These are phyloP conservation scores for Oidiodendron maius DNA, from an alignment of 495 filamentous ascomycete genomes.

Conservation along the genomic window DNA sequence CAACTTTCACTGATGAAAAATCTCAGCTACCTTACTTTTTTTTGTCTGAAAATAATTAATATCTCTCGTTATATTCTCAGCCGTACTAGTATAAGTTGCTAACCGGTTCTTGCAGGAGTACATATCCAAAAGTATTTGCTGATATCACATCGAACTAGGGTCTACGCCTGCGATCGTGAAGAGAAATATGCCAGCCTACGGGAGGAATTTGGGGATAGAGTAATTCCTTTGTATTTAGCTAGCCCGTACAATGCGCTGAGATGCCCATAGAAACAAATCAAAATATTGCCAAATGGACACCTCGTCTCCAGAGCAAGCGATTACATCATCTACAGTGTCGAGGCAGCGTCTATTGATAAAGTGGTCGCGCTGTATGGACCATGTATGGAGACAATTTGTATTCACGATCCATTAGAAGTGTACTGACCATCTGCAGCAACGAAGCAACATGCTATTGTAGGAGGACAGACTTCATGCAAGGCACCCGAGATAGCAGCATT, in stretches of 20 bases:
- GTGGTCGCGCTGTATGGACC: constrained; percentile 84
- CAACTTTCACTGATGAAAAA: constrained; percentile 83
- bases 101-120: too few species aligned
- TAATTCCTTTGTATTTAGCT: constrained; percentile 36
- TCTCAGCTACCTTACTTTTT: constrained; percentile 90
- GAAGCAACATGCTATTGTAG: constrained; percentile 87
- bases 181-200: constrained; percentile 74
- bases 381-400: constrained; percentile 56
- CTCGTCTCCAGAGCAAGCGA: constrained; percentile 90
- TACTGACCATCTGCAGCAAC: constrained; percentile 55
- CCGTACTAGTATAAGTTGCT: too few species aligned
- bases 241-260: constrained; percentile 47
- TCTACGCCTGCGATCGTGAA: constrained; percentile 88
- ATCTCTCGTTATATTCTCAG: too few species aligned
- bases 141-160: constrained; percentile 43
- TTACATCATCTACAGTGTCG: constrained; percentile 97
- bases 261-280: constrained; percentile 57
- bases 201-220: constrained; percentile 70
- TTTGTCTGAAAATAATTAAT: constrained; percentile 79
- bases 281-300: constrained; percentile 86
- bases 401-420: not conserved
- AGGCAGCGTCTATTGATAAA: constrained; percentile 80
- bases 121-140: constrained; percentile 16
- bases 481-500: constrained; percentile 93
- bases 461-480: constrained; percentile 97